A percentile compares a stretch with the other conserved stretches of the same genome.
Conservation (phyloP, 192 early-diverging fungal species). For the Podila verticillata region DNA sequence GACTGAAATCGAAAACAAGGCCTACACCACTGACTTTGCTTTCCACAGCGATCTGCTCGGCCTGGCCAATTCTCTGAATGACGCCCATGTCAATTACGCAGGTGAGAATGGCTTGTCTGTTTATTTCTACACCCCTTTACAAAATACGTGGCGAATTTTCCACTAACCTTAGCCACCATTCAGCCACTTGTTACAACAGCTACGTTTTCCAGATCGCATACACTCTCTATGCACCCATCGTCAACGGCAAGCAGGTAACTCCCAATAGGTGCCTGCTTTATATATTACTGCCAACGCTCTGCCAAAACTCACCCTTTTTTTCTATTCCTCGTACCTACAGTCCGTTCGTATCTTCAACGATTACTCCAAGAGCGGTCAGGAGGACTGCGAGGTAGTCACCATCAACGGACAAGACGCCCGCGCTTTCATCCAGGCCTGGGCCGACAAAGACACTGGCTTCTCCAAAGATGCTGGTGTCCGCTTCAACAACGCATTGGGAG, state of each 20-base stretch:
- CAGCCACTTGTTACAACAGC: slow-evolving; percentile 4
- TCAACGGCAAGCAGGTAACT: slow-evolving; percentile 17
- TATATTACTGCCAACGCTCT: background rate
- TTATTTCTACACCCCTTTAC: background rate
- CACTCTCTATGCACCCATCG: slow-evolving; percentile 15
- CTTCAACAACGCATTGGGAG: slow-evolving; percentile 23
- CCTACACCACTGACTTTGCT: slow-evolving; percentile 5
- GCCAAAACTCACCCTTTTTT: background rate
- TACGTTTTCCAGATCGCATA: slow-evolving; percentile 2
- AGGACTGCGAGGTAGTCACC: slow-evolving; percentile 17
- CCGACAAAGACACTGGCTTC: slow-evolving; percentile 3
- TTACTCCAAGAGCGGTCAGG: background rate
- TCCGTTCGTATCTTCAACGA: slow-evolving; percentile 13
- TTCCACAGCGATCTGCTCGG: slow-evolving; percentile 8
- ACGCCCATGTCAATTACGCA: slow-evolving; percentile 18
- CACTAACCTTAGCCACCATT: background rate
- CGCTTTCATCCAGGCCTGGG: slow-evolving; percentile 12
- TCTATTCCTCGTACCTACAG: background rate
- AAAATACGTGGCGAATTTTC: background rate
- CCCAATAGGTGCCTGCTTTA: background rate
- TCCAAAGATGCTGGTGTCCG: slow-evolving; percentile 37
- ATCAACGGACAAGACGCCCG: slow-evolving; percentile 27
- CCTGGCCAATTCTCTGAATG: slow-evolving; percentile 1
- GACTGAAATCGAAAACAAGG: slow-evolving; percentile 7
- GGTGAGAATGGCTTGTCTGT: slow-evolving; percentile 5